Evolutionary conservation across 106 monocot species (phyloP), one percentile per base, ranked within the genome.

Genomic region (Chionographis japonica): DNA sequence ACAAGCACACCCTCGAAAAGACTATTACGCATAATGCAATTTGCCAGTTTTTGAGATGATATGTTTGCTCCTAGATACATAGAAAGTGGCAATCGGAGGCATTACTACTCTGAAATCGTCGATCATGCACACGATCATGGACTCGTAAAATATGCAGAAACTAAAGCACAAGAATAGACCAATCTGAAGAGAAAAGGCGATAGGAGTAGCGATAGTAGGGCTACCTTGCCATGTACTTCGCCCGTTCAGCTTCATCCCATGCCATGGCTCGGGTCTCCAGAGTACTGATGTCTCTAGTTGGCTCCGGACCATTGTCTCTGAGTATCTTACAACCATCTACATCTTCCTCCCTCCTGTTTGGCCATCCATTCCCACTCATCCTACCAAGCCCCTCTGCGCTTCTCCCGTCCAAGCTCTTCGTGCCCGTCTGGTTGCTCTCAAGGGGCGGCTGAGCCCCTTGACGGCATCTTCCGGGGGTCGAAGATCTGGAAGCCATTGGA

Each of bases 191-290:
- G 27, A 27, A 27, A 27, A 46, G 5, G 46, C 9, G 46, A 1
- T 10, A 46, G 46, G 46, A 46, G 46, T 46, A 46, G 5, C 2
- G 9, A 46, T 46, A 6, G 46, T 46, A 46, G 9, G 9, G 46
- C 50, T 73, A 90, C 89, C 85, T 90, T 40, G 89, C 89, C 85
- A 73, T 90, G 69, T 86, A 90, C 56, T 86, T 90, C 7, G 89
- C 85, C 0, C 83, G 72, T 52, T 90, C 89, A 4, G 89, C 89
- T 56, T 90, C 89, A 68, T 90, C 85, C 89, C 89, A 90, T 4
- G 85, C 89, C 57, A 66, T 65, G 13, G 86, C 92, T 17, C 88
- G 61, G 16, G 81, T 66, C 55, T 97, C 92, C 59, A 97, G 56
- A 46, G 95, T 72, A 63, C 54, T 74, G 2, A 68, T 10, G 12